Base-by-base conservation (phyloP, 2,329 filamentous ascomycete genomes). In the Epicoccum sorghinum region DNA sequence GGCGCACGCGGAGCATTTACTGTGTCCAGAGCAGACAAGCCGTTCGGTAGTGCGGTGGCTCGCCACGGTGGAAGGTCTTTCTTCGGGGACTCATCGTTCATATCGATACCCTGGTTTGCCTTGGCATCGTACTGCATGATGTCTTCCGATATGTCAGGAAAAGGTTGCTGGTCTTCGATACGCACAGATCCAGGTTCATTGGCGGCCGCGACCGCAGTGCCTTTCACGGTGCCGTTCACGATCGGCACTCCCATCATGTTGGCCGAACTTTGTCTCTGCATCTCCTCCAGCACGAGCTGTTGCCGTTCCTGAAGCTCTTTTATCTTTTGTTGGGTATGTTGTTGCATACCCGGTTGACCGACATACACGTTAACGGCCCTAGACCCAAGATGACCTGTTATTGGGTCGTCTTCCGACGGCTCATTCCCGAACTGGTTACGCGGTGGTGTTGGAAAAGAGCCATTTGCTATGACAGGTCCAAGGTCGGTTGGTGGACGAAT, bases 1-100 rank as follows among this genome's bases (percentile, higher is more conserved):
- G 69, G 62, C 27, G 64, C 59, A 37, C 67, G 65, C 32, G 81
- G 70, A 3, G 82, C 82, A 53, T 84, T 85, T 14, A 66, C 52
- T 2, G 68, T 74, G 44, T 75, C 73, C 30, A 75, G 49, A 23
- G 68, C 52, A 29, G 65, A 59, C 3, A 75, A 57, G 7, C 69
- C 72, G 27, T 74, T 74, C 9, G 64, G 58, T 24, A 68, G 65
- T 12, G 62, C 58, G 29, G 65, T 53, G 7, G 62, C 45, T 18
- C 68, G 67, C 71, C 71, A 74, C n/a, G 67, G 60, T 41, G 64
- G 59, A 38, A 67, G 58, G 13, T 61, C 65, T 23, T 60, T 62
- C n/a, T 65, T 70, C 27, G 71, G 68, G 13, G 72, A 73, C 5
- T 66, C 52, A 4, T 71, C 67, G 7, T 70, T 62, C 10, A 57